Evolutionary conservation across 768 basidiomycete genomes (phyloP).

Genomic region (Termitomyces sp.): DNA sequence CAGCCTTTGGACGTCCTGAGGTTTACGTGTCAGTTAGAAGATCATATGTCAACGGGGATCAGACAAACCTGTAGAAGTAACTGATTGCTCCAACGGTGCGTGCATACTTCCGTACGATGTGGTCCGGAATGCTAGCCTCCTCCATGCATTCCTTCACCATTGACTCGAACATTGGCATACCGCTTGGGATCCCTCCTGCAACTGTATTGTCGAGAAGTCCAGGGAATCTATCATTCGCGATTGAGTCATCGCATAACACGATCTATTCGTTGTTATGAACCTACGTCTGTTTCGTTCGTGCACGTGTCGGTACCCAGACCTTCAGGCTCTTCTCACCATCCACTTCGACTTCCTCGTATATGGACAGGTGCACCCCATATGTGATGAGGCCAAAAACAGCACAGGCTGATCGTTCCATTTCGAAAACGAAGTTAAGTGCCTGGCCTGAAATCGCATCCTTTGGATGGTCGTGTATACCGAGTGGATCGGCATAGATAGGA

Average conservation of each 20-base stretch:
- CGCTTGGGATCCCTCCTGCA: slow-evolving; percentile 88
- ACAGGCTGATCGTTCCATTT: slow-evolving; percentile 88
- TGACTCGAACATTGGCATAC: slow-evolving; percentile 67
- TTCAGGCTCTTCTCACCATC: slow-evolving; percentile 42
- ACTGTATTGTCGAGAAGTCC: slow-evolving; percentile 87
- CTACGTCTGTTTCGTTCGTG: slow-evolving; percentile 86
- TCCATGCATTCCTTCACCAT: slow-evolving; percentile 92
- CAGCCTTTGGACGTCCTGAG: slow-evolving; percentile 64
- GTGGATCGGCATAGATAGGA: slow-evolving; percentile 69
- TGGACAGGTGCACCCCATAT: slow-evolving; percentile 90
- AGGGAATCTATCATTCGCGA: slow-evolving; percentile 35
- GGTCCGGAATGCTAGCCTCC: slow-evolving; percentile 79
- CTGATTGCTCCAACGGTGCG: slow-evolving; percentile 68
- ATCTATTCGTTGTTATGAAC: slow-evolving; percentile 22
- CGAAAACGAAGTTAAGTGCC: slow-evolving; percentile 69
- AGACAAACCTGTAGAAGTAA: slow-evolving; percentile 70
- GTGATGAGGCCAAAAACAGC: slow-evolving; percentile 88
- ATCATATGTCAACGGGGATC: neutral
- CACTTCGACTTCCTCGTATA: slow-evolving; percentile 47
- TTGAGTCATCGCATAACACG: neutral
- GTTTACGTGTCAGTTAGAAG: neutral
- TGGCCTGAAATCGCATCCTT: slow-evolving; percentile 30
- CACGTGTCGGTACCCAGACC: slow-evolving; percentile 88
- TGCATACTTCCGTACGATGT: slow-evolving; percentile 58
- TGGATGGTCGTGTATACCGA: slow-evolving; percentile 55